Evolutionary conservation across 176 grass and related monocot species (phyloP).

Genomic region (Triticum turgidum): DNA sequence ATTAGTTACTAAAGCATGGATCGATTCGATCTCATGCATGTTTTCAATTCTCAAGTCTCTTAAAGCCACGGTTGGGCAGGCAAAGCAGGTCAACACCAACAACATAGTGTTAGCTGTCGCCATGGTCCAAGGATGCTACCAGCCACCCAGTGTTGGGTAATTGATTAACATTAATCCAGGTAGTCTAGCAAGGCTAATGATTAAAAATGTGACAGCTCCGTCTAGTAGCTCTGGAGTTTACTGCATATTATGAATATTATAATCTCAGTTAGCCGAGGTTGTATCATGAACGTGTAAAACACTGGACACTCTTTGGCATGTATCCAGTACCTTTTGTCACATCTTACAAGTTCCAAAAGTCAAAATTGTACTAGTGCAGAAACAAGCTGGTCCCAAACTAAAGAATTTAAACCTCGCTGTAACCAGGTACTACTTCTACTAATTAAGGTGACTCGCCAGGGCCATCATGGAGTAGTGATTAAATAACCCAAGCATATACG

Average conservation of each 20-base stretch:
- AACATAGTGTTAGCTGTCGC: background rate
- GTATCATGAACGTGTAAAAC: background rate
- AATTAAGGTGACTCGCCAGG: background rate
- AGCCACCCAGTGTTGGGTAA: conserved; percentile 5
- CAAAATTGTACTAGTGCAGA: background rate
- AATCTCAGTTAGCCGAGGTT: background rate
- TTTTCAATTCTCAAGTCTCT: background rate
- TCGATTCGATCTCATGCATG: background rate
- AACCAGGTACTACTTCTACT: background rate
- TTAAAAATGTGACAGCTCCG: background rate
- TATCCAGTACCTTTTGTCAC: conserved; percentile 17
- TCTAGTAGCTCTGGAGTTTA: background rate
- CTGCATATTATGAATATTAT: background rate
- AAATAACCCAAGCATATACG: background rate
- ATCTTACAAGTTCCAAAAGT: background rate
- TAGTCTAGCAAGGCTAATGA: background rate
- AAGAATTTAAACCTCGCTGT: conserved; percentile 2
- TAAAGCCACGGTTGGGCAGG: background rate
- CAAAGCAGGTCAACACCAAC: background rate
- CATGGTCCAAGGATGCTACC: background rate
- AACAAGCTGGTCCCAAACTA: conserved; percentile 6
- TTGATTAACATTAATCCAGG: conserved; percentile 5
- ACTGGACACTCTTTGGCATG: background rate
- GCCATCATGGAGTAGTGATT: conserved; percentile 28
- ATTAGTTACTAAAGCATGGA: conserved; percentile 16